Conservation (phyloP, 129 eudicot species). For the Flaveria linearis region DNA sequence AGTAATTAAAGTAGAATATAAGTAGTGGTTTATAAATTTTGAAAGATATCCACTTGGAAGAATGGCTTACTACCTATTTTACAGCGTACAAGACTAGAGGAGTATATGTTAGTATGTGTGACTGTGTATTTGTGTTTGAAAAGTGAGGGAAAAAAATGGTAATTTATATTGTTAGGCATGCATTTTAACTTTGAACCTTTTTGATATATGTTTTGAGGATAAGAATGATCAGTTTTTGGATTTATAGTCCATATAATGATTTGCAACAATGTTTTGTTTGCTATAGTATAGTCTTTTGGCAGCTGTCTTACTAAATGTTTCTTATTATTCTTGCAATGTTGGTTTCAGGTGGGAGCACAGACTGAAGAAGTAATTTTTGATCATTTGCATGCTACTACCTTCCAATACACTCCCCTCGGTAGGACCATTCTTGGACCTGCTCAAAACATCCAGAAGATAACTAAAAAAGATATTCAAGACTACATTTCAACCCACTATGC, state of each 20-base stretch:
- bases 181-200: too few species aligned
- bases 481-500: constrained; percentile 86
- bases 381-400: constrained; percentile 96
- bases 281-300: background rate
- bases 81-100: too few species aligned
- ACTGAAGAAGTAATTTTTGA: constrained; percentile 85
- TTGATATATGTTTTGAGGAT: background rate
- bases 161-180: too few species aligned
- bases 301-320: background rate
- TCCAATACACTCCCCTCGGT: constrained; percentile 91
- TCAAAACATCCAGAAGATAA: constrained; percentile 65
- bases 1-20: too few species aligned
- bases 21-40: too few species aligned
- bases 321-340: background rate
- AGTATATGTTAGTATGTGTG: too few species aligned
- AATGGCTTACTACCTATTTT: too few species aligned
- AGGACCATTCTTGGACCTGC: constrained; percentile 96
- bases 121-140: too few species aligned
- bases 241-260: background rate
- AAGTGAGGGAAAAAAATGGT: too few species aligned
- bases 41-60: too few species aligned
- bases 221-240: background rate
- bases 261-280: background rate
- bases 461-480: constrained; percentile 63
- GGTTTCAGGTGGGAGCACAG: constrained; percentile 71